Evolutionary conservation across 306 rosid genomes (phyloP), one percentile per base, ranked within the genome.

Genomic region (Canavalia ensiformis): DNA sequence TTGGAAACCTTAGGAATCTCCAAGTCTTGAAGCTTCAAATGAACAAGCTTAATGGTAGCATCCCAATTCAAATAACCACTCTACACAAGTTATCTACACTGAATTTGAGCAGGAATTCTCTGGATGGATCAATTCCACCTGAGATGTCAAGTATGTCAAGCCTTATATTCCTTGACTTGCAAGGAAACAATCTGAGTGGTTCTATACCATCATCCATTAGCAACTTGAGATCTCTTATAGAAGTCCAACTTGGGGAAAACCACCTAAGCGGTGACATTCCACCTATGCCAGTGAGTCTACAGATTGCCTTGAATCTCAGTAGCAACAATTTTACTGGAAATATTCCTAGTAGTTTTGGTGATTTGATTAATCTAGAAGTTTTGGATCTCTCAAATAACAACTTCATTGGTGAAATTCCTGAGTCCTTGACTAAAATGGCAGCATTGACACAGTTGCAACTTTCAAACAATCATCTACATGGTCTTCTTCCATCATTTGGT

Each of bases 381-480:
- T 75, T 90, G 92, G 99, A 95, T 79, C 96, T 95, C 70, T 93
- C 99, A 35, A 73, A 91, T 78, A 95, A 95, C 91, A 44, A 1
- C 0, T 95, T 95, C 81, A 76, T 87, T 8, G 99, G 98, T 28
- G 0, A 2, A 34, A 81, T 95, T 49, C 97, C 98, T 4, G 0
- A 0, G 63, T 52, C 81, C 82, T 18, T 95, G 0, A 39, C 72
- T 9, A 0, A 0, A n/a, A 10, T 91, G 91, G 0, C 0, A 1
- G 13, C 93, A 69, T 85, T 95, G 91, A 86, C 91, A 12, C 85
- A 39, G 45, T 65, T 91, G 86, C 11, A 51, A 30, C 90, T 93
- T 72, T 73, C 87, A 10, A 85, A 91, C 89, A 95, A 93, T 83
- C 42, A 10, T 47, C 88, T 95, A 33, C 45, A 84, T 60, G 97